Base-by-base conservation (phyloP, 75 land plant species). In the Cunninghamia lanceolata region DNA sequence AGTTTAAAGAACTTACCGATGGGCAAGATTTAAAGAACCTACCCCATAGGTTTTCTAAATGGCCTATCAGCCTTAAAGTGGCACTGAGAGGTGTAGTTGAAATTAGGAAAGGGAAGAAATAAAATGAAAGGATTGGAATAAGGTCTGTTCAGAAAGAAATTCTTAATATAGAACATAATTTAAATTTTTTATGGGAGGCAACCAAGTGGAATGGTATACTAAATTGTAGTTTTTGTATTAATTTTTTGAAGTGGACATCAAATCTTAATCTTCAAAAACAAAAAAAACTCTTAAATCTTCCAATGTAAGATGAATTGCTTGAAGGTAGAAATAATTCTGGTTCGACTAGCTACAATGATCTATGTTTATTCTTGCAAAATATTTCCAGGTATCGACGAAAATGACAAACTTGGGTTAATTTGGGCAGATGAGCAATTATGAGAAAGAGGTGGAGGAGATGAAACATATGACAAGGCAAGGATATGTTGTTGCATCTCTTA, bases 401-500 rank as follows among this genome's bases (percentile, higher is more conserved):
- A 28, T 66, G 70, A 66, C 70, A 66, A 25, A 66, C 53, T 50
- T 50, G 53, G 53, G 15, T 28, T 21, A 3, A 28, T 73, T 0
- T 53, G 43, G n/a, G 68, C 84, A 91, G 92, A 78, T 89, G 1
- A 84, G 82, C 52, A 78, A 84, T 32, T 95, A 95, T 79, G 92
- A 93, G 86, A 88, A 91, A 42, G 96, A 95, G 85, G 91, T 95
- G n/a, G 95, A 95, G 74, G 96, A 92, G 85, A 95, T 95, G 96
- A 92, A 95, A 91, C 90, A 93, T 85, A 95, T 95, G 96, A 89
- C 92, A 6, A 90, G 96, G 76, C 95, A 93, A 76, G 96, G 93
- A 84, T 95, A 86, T 85, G 96, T 95, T n/a, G n/a, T n/a, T 43
- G 96, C 96, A 17, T 89, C 94, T 38, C 89, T 95, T 84, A 90